Conservation (phyloP, 208 protist species). For the Wallacemonas rigidus region DNA sequence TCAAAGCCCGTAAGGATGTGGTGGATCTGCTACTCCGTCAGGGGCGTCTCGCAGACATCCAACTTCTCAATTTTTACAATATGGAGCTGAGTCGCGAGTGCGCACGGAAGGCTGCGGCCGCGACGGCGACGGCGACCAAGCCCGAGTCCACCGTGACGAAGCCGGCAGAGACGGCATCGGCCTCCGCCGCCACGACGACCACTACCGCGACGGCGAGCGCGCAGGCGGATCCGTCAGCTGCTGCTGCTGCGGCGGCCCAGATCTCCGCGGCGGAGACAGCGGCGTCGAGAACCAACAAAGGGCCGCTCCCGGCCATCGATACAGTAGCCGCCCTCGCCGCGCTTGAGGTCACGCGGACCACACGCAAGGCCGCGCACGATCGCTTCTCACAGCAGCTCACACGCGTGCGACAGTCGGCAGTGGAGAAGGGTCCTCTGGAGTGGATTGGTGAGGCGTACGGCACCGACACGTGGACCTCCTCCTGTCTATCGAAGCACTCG, state of each 20-base stretch:
- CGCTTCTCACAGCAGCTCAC: constrained; percentile 25
- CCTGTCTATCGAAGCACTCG: constrained; percentile 9
- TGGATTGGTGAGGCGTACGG: constrained; percentile 44
- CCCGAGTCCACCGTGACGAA: no score
- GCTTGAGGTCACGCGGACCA: constrained; percentile 4
- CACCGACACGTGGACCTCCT: constrained; percentile 20
- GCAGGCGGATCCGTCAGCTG: no score
- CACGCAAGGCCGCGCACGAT: constrained; percentile 21
- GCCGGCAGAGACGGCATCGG: no score
- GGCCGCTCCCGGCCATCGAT: background rate
- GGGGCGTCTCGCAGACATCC: constrained; percentile 63
- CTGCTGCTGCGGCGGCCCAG: background rate
- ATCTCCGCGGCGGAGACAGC: background rate
- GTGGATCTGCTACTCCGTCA: constrained; percentile 61
- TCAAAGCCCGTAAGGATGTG: constrained; percentile 55
- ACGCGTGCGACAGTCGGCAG: constrained; percentile 24
- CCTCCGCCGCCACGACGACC: no score
- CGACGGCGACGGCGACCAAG: background rate
- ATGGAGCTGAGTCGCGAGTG: constrained; percentile 34
- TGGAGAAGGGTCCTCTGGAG: constrained; percentile 27
- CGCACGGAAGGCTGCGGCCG: background rate
- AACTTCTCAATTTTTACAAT: constrained; percentile 72
- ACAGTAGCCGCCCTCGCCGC: background rate
- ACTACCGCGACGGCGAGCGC: no score
- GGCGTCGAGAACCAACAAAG: background rate